Base-by-base conservation (phyloP, 305 asterid genomes). In the Andrographis paniculata region DNA sequence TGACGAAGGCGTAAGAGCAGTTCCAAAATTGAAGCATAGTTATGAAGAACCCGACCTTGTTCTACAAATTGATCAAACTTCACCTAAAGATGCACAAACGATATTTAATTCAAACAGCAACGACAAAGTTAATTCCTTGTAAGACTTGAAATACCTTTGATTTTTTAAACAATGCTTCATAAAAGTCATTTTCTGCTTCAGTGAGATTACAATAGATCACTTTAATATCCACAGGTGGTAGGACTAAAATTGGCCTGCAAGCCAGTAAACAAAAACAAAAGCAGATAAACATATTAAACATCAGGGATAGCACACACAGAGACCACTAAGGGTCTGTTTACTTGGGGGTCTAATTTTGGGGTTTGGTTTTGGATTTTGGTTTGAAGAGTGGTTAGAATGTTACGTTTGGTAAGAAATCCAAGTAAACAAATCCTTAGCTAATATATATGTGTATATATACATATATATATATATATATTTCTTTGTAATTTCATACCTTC, bases 31-130 rank as follows among this genome's bases (percentile, higher is more conserved):
- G 99, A 91, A 71, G 99, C 99, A 57, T 86, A 91, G 72, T 91
- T 91, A 58, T 86, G 99, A 61, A 91, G 96, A 68, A 86, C 93
- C 60, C 93, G 84, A 17, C 99, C 99, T 79, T 91, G 96, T 86
- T 83, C 96, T 55, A 91, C 94, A 80, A 83, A 91, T 60, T 86
- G 87, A 59, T 86, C 78, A 60, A 91, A 91, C 67, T 86, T 86
- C 65, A 91, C 95, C 98, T 89, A 51, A 55, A 63, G 56, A 53
- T 45, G 67, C 61, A 53, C 45, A 38, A 69, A 41, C 14, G 21
- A 54, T 52, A 52, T 35, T 18, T 53, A 44, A 53, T 49, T 27
- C 38, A 53, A 45, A 54, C 52, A 42, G 40, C 48, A 57, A 49
- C 9, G 52, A 13, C 41, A 61, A 52, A 36, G 31, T 16, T 31